A percentile compares a stretch with the other conserved stretches of the same genome.
These are phyloP conservation scores for Pythium utonaiense DNA, from an alignment of 352 stramenopile species.

Conservation along the genomic window DNA sequence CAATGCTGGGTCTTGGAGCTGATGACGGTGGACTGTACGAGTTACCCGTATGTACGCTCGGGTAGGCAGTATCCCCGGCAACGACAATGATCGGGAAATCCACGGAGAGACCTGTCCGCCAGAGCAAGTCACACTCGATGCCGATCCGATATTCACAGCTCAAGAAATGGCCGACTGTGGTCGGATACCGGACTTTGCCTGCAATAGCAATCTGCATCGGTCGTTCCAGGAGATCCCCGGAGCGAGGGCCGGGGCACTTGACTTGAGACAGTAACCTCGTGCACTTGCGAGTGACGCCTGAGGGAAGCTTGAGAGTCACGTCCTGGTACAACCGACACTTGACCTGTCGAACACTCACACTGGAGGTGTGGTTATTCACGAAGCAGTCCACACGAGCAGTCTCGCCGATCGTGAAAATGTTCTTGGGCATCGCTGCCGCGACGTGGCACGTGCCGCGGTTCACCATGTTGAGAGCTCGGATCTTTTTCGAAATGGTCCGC, in stretches of 20 bases:
- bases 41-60: neutral
- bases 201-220: conserved; percentile 53
- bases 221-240: conserved; percentile 53
- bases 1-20: conserved; percentile 10
- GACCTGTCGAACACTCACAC: conserved; percentile 42
- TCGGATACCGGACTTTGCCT: conserved; percentile 54
- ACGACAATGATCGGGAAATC: conserved; percentile 29
- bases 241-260: conserved; percentile 44
- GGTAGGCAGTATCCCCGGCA: conserved; percentile 13
- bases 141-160: conserved; percentile 57
- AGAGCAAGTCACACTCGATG: conserved; percentile 56
- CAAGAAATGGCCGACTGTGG: conserved; percentile 48
- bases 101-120: conserved; percentile 22
- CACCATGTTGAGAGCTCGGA: conserved; percentile 53
- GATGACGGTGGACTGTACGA: conserved; percentile 20
- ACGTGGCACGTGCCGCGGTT: conserved; percentile 58
- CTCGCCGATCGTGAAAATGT: conserved; percentile 55
- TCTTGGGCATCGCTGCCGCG: conserved; percentile 58
- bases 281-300: conserved; percentile 35
- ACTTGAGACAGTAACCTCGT: conserved; percentile 45
- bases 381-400: conserved; percentile 62
- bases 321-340: conserved; percentile 59
- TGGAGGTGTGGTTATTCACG: conserved; percentile 68
- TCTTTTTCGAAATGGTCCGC: conserved; percentile 58
- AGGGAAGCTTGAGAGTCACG: conserved; percentile 42